Conservation (phyloP, 345 rosid genomes). For the Eutrema heterophyllum region DNA sequence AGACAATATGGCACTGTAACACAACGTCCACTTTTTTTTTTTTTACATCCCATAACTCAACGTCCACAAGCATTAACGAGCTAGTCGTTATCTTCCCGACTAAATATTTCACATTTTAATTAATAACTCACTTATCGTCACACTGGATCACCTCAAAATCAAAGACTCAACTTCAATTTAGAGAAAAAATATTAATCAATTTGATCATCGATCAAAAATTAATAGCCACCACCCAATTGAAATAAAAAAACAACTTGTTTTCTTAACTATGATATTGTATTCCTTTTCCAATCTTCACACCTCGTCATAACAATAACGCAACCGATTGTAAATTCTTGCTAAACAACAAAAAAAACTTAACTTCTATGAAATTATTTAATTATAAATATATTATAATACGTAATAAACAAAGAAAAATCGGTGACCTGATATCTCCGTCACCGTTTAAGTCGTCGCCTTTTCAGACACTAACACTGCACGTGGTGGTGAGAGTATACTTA, state of each 20-base stretch:
- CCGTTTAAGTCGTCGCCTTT: not conserved
- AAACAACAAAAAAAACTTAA: constrained; percentile 9
- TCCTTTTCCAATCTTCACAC: not conserved
- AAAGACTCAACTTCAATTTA: not conserved
- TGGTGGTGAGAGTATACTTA: constrained; percentile 49
- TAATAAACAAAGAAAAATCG: not conserved
- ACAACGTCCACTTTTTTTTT: not conserved
- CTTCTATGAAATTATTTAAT: constrained; percentile 15
- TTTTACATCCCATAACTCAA: not conserved
- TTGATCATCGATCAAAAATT: not conserved
- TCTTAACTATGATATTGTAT: not conserved
- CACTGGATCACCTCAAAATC: not conserved
- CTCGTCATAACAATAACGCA: constrained; percentile 12
- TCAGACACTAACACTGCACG: constrained; percentile 66
- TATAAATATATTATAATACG: not conserved
- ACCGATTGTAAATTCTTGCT: constrained; percentile 20
- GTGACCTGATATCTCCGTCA: not conserved
- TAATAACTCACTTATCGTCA: not conserved
- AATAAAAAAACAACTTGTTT: not conserved
- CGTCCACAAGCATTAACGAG: not conserved
- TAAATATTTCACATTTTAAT: not conserved
- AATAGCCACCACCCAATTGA: not conserved
- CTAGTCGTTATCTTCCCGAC: not conserved
- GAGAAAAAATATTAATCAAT: not conserved
- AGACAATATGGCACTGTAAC: constrained; percentile 16